Evolutionary conservation across 2,329 filamentous ascomycete genomes (phyloP), one percentile per base, ranked within the genome.

Genomic region (Claviceps cyperi): DNA sequence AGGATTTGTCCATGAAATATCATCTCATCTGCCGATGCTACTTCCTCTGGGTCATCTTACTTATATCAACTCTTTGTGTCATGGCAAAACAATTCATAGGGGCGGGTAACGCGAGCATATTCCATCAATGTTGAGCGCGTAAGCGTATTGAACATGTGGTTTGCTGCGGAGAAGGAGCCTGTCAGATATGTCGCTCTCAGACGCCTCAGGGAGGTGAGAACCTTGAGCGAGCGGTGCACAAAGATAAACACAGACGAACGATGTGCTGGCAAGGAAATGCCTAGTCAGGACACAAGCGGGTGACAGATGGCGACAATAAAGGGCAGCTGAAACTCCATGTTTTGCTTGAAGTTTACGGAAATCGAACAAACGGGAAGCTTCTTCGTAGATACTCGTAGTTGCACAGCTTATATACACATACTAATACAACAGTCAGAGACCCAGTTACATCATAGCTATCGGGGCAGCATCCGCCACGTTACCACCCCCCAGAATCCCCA

Each of bases 121-220:
- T 77, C 13, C 60, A 69, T 21, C 2, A 65, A 68, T 8, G 65
- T 82, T 47, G 79, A 78, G 37, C 66, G 70, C 1, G 78, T 79
- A 2, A 76, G 71, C 44, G 78, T 78, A 0, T 67, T 83, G 46
- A 83, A 83, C 63, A 81, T 81, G 72, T 83, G 79, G 62, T 83
- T 81, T 60, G 78, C 78, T 13, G 77, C 72, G 0, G 72, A 77
- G 57, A 68, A 32, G 61, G 35, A 67, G 73, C 2, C 67, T 86
- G 8, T 68, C 75, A 4, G 68, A 64, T 14, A 84, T 88, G 75
- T 73, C 83, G 22, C 78, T 80, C 7, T 32, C 90, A 89, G 66
- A 84, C 85, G 17, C 88, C 80, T 86, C 0, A 70, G 73, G 36
- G 84, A 89, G 69, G 88, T 90, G 84, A 9, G 9, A 32, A 2